Base-by-base conservation (phyloP, 176 grass and related monocot genomes). In the Avena insularis region DNA sequence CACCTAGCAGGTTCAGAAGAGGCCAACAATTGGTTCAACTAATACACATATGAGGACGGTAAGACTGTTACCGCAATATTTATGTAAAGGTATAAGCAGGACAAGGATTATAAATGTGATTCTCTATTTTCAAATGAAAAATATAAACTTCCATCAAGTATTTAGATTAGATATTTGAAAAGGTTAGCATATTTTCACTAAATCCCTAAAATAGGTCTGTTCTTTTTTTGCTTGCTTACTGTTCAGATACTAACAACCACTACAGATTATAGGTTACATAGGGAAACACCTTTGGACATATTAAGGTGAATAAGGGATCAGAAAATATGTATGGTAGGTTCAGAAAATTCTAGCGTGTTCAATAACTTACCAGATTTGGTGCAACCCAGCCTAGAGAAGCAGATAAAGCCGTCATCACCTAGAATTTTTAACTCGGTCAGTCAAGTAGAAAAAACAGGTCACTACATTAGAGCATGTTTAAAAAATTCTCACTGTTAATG, bases 381-480 rank as follows among this genome's bases (percentile, higher is more conserved):
- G 97, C 97, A 86, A 67, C 89, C 97, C 94, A 99, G 68, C 94
- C 97, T 74, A 97, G 83, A 71, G 71, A 94, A 81, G 86, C 83
- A 71, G 97, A 99, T 65, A 99, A 80, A 91, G 71, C 87, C 8
- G 94, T 99, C 97, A 99, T 99, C 27, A 99, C 92, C 97, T 99
- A 94, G 46, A 88, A 79, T 77, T 78, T 46, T 83, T 14, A 75
- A 87, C 29, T 66, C 58, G 58, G 15, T 81, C 8, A 80, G 74
- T 43, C 38, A 74, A 57, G 25, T 4, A 77, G 19, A n/a, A 63
- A 50, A 68, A 72, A 43, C 8, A 70, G 9, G 38, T 12, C 6
- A 57, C 9, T 50, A 77, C 21, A 89, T 25, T 7, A 25, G 12
- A 48, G 49, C 58, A 79, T 72, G 8, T 21, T 5, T 19, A 1